Evolutionary conservation across 805 yeast genomes (phyloP).

Genomic region (Lachancea waltii): DNA sequence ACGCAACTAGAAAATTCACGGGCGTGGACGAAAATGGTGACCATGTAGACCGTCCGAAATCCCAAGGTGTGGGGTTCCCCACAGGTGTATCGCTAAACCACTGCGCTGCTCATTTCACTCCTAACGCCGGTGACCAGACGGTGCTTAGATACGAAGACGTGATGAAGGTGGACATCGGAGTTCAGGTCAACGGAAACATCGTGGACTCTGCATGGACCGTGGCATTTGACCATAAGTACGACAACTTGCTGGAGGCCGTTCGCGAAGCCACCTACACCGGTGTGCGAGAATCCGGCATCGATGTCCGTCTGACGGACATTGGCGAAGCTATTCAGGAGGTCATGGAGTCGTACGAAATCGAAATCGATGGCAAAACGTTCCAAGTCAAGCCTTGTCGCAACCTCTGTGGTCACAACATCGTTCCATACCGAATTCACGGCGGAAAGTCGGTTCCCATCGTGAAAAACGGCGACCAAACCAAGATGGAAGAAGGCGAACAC

Average conservation of each 20-base stretch:
- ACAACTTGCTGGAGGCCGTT: constrained; percentile 75
- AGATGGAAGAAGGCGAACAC: constrained; percentile 98
- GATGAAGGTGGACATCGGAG: constrained; percentile 95
- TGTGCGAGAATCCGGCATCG: constrained; percentile 87
- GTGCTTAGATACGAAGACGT: constrained; percentile 82
- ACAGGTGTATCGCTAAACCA: constrained; percentile 93
- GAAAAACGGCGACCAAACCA: constrained; percentile 85
- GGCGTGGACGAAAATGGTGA: constrained; percentile 53
- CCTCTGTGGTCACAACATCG: constrained; percentile 90
- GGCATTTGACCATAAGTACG: constrained; percentile 80
- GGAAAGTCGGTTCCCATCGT: constrained; percentile 97
- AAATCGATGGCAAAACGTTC: constrained; percentile 74
- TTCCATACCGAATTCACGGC: constrained; percentile 78
- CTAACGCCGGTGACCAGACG: constrained; percentile 88
- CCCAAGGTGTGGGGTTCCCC: constrained; percentile 94
- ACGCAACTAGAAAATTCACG: constrained; percentile 69
- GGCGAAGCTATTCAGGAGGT: constrained; percentile 96
- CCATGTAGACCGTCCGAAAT: constrained; percentile 33
- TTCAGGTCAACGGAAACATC: constrained; percentile 89
- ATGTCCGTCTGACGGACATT: constrained; percentile 87
- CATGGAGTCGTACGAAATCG: constrained; percentile 95
- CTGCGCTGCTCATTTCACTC: constrained; percentile 97
- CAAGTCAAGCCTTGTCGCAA: constrained; percentile 88
- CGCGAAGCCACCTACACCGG: constrained; percentile 93
- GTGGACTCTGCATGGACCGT: constrained; percentile 94